A percentile compares a stretch with the other conserved stretches of the same genome.
Evolutionary conservation across 176 grass and related monocot genomes (phyloP).

Genomic region (Oryza australiensis): DNA sequence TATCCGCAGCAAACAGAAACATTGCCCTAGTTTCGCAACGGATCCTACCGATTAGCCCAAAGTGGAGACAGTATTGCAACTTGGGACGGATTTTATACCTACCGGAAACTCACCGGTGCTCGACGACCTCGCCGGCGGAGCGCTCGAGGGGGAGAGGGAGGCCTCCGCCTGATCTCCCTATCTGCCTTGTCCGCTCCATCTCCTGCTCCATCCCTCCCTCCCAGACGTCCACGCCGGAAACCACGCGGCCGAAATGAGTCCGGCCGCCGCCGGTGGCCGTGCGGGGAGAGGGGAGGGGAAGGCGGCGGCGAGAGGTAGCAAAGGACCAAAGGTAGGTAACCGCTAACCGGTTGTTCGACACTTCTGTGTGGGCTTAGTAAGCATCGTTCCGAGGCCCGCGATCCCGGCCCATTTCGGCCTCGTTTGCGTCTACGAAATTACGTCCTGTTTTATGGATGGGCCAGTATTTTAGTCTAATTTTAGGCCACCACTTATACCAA

Average conservation of each 20-base stretch:
- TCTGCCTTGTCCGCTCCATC: slow-evolving; percentile 36
- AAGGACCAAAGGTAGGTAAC: neutral
- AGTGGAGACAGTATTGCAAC: neutral
- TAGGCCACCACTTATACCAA: too few relatives aligned
- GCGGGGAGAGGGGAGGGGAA: neutral
- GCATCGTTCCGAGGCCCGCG: too few relatives aligned
- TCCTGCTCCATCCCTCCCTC: slow-evolving; percentile 34
- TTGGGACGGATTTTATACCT: neutral
- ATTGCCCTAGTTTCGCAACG: neutral
- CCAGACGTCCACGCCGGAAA: neutral
- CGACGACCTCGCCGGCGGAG: slow-evolving; percentile 37
- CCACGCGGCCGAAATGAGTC: neutral
- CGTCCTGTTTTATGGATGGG: too few relatives aligned
- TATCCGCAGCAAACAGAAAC: neutral
- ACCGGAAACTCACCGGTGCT: slow-evolving; percentile 22
- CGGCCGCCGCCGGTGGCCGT: neutral
- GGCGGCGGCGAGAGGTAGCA: neutral
- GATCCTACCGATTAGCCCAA: neutral
- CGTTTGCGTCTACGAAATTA: too few relatives aligned
- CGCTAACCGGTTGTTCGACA: too few relatives aligned
- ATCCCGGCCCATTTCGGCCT: too few relatives aligned
- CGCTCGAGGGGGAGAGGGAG: slow-evolving; percentile 36
- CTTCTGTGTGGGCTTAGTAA: too few relatives aligned
- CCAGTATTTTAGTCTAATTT: too few relatives aligned
- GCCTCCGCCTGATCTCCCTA: slow-evolving; percentile 48